Evolutionary conservation across 306 rosid species (phyloP), one percentile per base, ranked within the genome.

Genomic region (Inga leiocalycina): DNA sequence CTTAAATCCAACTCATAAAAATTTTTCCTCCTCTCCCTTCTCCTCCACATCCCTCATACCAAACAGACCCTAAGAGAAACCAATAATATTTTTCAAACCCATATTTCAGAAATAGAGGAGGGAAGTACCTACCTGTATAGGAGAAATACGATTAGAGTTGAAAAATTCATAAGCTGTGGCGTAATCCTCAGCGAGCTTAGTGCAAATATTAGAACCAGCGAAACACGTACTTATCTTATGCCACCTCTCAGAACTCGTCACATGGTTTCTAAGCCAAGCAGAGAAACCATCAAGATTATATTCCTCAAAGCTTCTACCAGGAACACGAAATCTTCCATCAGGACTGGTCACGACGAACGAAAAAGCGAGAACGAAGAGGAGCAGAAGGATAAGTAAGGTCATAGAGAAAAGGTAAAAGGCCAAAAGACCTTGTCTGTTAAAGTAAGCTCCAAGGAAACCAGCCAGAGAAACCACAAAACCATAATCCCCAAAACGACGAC

Each of bases 401-500:
- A 96, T 96, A 77, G 76, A 82, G 87, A 89, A 89, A 56, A 96
- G 98, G 90, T 93, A 94, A 39, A 96, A 83, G 14, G 97, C 98
- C 13, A 96, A 67, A 8, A 96, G 90, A 10, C 94, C 91, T 75
- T 86, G 93, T 48, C 82, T 91, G 92, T 94, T 90, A 87, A 92
- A 90, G 80, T 89, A 94, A 8, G 99, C 93, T 61, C 99, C 99
- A 12, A 94, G 85, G 69, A 96, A 96, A 73, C 99, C 99, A 11
- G 94, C 84, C 0, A 93, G 88, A 3, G 97, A 85, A 52, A 94
- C 93, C 5, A 94, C 80, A 72, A 96, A 75, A 96, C 68, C 3
- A 96, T 91, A 45, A 79, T n/a, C 37, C 99, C 99, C 7, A 96
- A 78, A 41, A 92, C 46, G 57, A 92, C 82, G 2, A 96, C 85